phyloP scores from a whole-genome alignment of 345 rosid species.

The Geranium brycei region DNA sequence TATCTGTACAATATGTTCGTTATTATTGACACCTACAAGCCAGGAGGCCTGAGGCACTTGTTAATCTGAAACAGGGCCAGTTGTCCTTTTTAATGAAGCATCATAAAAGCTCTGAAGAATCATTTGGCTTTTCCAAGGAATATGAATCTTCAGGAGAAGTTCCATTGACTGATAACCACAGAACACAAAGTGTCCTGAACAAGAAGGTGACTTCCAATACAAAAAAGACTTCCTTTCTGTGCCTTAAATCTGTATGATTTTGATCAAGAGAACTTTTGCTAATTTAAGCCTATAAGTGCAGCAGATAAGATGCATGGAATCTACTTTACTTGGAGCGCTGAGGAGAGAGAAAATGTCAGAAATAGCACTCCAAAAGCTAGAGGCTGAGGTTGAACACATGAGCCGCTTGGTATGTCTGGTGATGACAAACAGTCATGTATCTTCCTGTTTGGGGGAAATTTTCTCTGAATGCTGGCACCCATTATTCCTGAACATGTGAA shows the following conservation, averaged over 20 bases:
- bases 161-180: constrained; percentile 15
- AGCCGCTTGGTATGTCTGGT: constrained; percentile 43
- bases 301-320: constrained; percentile 31
- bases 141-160: constrained; percentile 21
- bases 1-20: constrained; percentile 4
- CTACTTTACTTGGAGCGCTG: constrained; percentile 39
- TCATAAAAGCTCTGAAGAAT: constrained; percentile 32
- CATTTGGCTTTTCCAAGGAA: constrained; percentile 17
- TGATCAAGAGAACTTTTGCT: constrained; percentile 8
- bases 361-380: constrained; percentile 29
- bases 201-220: constrained; percentile 31
- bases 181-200: constrained; percentile 17
- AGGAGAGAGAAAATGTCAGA: constrained; percentile 64
- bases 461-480: constrained; percentile 1
- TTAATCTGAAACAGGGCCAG: constrained; percentile 43
- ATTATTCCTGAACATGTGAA: neutral
- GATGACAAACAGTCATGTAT: constrained; percentile 6
- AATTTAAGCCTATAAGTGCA: constrained; percentile 8
- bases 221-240: neutral
- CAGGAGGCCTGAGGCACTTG: constrained; percentile 11
- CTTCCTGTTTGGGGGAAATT: constrained; percentile 3
- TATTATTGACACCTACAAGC: constrained; percentile 3
- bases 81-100: constrained; percentile 48
- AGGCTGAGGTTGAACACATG: constrained; percentile 51
- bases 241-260: constrained; percentile 6